Evolutionary conservation across 2,329 filamentous ascomycete species (phyloP).

Genomic region (Pyrenochaeta sp.): DNA sequence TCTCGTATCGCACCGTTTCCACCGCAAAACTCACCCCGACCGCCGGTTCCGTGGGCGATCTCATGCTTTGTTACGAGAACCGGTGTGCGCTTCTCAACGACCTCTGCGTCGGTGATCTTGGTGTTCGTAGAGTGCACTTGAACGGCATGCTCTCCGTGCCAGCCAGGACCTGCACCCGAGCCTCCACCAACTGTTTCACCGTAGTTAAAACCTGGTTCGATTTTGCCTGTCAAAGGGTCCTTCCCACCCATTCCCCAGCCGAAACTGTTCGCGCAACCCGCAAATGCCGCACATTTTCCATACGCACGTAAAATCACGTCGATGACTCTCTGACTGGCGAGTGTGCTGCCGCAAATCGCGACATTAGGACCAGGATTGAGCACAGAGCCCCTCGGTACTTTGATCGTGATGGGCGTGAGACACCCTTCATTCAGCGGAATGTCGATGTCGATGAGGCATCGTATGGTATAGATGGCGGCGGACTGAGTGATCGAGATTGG

Average conservation of each 20-base stretch:
- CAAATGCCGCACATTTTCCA: slow-evolving; percentile 15
- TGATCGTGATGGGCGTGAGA: slow-evolving; percentile 46
- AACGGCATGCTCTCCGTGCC: slow-evolving; percentile 40
- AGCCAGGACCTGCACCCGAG: slow-evolving; percentile 41
- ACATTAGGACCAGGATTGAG: slow-evolving; percentile 46
- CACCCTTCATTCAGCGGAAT: slow-evolving; percentile 55
- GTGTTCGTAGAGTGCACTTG: slow-evolving; percentile 48
- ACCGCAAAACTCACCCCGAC: slow-evolving; percentile 36
- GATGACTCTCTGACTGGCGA: slow-evolving; percentile 24
- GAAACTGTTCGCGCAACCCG: slow-evolving; percentile 37
- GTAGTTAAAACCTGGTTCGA: slow-evolving; percentile 36
- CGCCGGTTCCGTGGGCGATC: slow-evolving; percentile 40
- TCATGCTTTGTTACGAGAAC: slow-evolving; percentile 45
- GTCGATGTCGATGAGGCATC: slow-evolving; percentile 47
- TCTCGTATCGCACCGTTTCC: slow-evolving; percentile 36
- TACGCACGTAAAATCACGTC: slow-evolving; percentile 33
- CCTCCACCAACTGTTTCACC: slow-evolving; percentile 49
- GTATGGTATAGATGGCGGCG: slow-evolving; percentile 51
- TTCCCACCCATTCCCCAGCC: slow-evolving; percentile 40
- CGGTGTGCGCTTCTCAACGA: slow-evolving; percentile 49
- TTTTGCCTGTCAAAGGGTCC: slow-evolving; percentile 33
- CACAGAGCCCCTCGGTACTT: slow-evolving; percentile 44
- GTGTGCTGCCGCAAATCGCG: slow-evolving; percentile 36
- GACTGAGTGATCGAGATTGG: slow-evolving; percentile 39
- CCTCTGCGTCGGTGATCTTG: slow-evolving; percentile 44